Base-by-base conservation (phyloP, 1,284 basidiomycete genomes). In the Cerioporus squamosus region DNA sequence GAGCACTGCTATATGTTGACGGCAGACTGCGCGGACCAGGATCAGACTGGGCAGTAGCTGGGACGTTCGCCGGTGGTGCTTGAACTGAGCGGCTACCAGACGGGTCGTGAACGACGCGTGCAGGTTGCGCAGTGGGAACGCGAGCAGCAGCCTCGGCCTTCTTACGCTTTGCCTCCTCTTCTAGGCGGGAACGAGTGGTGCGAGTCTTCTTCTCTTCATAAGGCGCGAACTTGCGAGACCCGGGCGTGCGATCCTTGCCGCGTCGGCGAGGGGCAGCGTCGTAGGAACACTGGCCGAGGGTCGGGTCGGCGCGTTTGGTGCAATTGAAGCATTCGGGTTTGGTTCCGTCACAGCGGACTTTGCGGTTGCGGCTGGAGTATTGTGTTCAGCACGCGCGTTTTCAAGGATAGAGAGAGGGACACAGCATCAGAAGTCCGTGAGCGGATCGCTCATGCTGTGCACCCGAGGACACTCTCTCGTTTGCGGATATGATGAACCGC, bases 331-430 rank as follows among this genome's bases (percentile, higher is more conserved):
- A 92, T 14, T 78, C 69, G 7, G 90, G 90, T 61, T 87, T 89
- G 6, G 84, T 84, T 45, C 90, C 90, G 68, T 92, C 90, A 68
- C 90, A 92, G 10, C 89, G 84, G 62, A 90, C 90, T 71, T 92
- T 92, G 31, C 90, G 83, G 26, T 77, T 81, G 29, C 90, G 89
- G 68, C 90, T 92, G 14, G 33, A 36, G 14, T 15, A n/a, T 36
- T 17, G 14, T 17, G 15, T 36, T 36, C 33, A 36, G 33, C 29
- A 29, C 5, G 29, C 29, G 10, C 29, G 29, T 29, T 29, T 29
- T n/a, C n/a, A n/a, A n/a, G n/a, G n/a, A n/a, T n/a, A n/a, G n/a
- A n/a, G n/a, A n/a, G n/a, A n/a, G n/a, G n/a, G n/a, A 29, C 29
- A 10, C 29, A 29, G 29, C 5, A 29, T 29, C 3, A 29, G 10